Base-by-base conservation (phyloP, 345 rosid species). In the Iberis pinnata region DNA sequence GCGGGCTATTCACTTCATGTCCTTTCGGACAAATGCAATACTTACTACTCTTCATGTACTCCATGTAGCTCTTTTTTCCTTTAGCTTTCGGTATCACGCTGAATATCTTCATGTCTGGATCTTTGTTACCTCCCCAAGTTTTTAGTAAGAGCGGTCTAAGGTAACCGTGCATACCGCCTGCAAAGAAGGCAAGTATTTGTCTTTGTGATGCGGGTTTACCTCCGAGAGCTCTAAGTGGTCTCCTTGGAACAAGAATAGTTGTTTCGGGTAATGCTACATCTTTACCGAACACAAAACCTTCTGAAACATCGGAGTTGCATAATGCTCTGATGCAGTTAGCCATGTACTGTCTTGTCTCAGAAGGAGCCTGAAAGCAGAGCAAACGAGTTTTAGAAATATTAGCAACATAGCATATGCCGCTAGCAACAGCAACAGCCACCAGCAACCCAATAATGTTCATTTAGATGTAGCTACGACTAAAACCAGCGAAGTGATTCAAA, bases 1-100 rank as follows among this genome's bases (percentile, higher is more conserved):
- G 66, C 18, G 98, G 98, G 61, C 98, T 87, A 49, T 90, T 87
- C 29, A 84, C 98, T 76, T 87, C 98, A 9, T 77, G 86, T 37
- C 98, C 98, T 74, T 78, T 84, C 4, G 98, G 85, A 48, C 98
- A 90, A 20, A 90, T 81, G 61, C 98, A 90, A 60, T 90, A 90
- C 72, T 82, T 90, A 82, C 92, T 87, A 75, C 92, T 86, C 74
- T 81, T 79, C 98, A 86, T 86, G 75, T 79, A 64, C 61, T 78
- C 78, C 20, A 63, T 24, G 57, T 86, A 90, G 71, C 75, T 80
- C 79, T 61, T 79, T 44, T 79, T 75, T 6, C 85, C 85, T 70
- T 69, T 84, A n/a, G 18, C 41, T 58, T 73, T 79, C 0, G 87
- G 85, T 78, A 90, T 43, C 32, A 8, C 45, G 25, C 87, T 82